Evolutionary conservation across 2,329 filamentous ascomycete genomes (phyloP), one percentile per base, ranked within the genome.

Genomic region (Microcyclospora tardicrescens): DNA sequence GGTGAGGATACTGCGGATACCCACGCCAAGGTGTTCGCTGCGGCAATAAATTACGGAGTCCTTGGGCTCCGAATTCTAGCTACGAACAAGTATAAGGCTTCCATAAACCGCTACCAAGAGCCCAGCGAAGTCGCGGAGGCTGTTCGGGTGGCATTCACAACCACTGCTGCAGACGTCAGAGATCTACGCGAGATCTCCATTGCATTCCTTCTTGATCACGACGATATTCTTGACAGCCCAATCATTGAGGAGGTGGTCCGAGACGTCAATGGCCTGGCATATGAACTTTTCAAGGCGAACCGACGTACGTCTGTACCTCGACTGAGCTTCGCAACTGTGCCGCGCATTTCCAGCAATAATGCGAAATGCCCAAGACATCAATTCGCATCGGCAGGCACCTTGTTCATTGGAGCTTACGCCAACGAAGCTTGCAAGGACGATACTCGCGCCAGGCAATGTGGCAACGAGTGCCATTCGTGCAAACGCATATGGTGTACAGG

Each of bases 1-100:
- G 19, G 8, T 8, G 8, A 8, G 8, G 19, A 24, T 24, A 24
- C 19, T 24, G 32, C 35, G 33, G 27, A 36, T 6, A 42, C 53
- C n/a, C 63, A 66, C 42, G 60, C 61, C 34, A 61, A 59, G 41
- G 57, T 66, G 28, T 66, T 65, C 46, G 62, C 62, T 13, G 59
- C 63, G 28, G 63, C 62, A n/a, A 59, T 64, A 48, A 65, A 65
- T 60, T 49, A 47, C 42, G 61, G 57, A 36, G 59, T 65, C 33
- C 39, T 51, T 9, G 61, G 57, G 34, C 53, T 66, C 13, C 62
- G 63, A 44, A 43, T 51, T 2, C 56, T 65, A 14, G 55, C 62
- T 14, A 51, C 54, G 15, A 52, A 49, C 29, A 65, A 64, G 41
- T 65, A 63, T 42, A 47, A 52, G 15, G 39, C 52, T 16, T 56